Base-by-base conservation (phyloP, 2,329 filamentous ascomycete species). In the Venturia effusa region DNA sequence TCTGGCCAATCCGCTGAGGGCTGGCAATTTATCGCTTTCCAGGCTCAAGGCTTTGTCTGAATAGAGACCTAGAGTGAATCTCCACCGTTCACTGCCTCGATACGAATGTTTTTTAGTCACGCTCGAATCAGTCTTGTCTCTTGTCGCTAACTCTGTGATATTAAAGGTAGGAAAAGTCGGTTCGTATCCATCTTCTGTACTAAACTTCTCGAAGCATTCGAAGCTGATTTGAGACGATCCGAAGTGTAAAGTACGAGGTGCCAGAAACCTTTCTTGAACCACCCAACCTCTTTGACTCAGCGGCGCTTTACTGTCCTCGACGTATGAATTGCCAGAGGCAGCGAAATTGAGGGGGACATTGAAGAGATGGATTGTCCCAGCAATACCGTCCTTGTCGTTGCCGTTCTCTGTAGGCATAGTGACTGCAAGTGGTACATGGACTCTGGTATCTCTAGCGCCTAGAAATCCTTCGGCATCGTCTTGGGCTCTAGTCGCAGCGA, bases 181-280 rank as follows among this genome's bases (percentile, higher is more conserved):
- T 19, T 60, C 59, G 19, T 27, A 24, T 32, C 59, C 59, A 60
- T 60, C 59, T 11, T 60, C 59, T 6, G 59, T 63, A 1, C 17
- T 37, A 34, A 63, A 41, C 19, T 34, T 40, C 13, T 55, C 51
- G 13, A 55, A 13, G 30, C 51, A 55, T 55, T 55, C 51, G 30
- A 55, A 61, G 27, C 27, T 41, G 5, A 64, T 64, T 41, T 64
- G 30, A 1, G 30, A 30, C 3, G 60, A 39, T 3, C 59, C 43
- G 32, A 68, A 71, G 30, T 70, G 64, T 3, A 71, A 19, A 22
- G 64, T 59, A 22, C 70, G 59, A 32, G 45, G 61, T 11, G 68
- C 61, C 4, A 71, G 64, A 10, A 68, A 34, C 1, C 67, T 54
- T 65, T 71, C 70, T 48, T 71, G 70, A 30, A 69, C 66, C 2